Base-by-base conservation (phyloP, 805 yeast genomes). In the Pichia occidentalis region DNA sequence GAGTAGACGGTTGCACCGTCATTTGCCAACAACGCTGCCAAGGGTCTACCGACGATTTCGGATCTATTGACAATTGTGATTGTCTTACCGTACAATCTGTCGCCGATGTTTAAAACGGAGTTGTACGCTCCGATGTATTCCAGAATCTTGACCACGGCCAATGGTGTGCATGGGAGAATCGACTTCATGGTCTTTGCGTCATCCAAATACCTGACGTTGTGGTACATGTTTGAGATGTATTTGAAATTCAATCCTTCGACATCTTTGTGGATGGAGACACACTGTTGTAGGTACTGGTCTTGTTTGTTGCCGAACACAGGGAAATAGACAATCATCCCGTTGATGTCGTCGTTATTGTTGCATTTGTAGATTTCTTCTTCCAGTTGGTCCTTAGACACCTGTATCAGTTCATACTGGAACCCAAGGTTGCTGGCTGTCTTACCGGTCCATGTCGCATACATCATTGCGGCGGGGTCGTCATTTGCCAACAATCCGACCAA, bases 1-100 rank as follows among this genome's bases (percentile, higher is more conserved):
- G 97, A 88, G 59, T 83, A 92, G 2, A 92, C 97, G 1, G 80
- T 81, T 17, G 98, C 98, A 45, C 98, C 98, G 56, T 92, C 98
- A 54, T 92, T 92, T 14, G 98, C 97, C 46, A 92, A 67, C 25
- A 92, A 62, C 0, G 98, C 97, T 24, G 97, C 97, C 43, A 92
- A 66, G 1, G 98, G 98, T 50, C 98, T 76, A 10, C 98, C 98
- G 17, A 92, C 98, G 53, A 92, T 90, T 62, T 92, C 98, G 10
- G 95, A 84, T 54, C 98, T 71, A 63, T 92, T 92, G 36, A 92
- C 88, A 31, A 92, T 79, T 34, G 94, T 79, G 39, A 90, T 71
- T 36, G 92, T 90, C 62, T 87, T 88, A 31, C 98, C 98, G 52
- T 85, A 92, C 17, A 92, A 68, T 45, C 96, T 71, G 65, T 92